Evolutionary conservation across 306 rosid species (phyloP), one percentile per base, ranked within the genome.

Genomic region (Glycine tomentella): DNA sequence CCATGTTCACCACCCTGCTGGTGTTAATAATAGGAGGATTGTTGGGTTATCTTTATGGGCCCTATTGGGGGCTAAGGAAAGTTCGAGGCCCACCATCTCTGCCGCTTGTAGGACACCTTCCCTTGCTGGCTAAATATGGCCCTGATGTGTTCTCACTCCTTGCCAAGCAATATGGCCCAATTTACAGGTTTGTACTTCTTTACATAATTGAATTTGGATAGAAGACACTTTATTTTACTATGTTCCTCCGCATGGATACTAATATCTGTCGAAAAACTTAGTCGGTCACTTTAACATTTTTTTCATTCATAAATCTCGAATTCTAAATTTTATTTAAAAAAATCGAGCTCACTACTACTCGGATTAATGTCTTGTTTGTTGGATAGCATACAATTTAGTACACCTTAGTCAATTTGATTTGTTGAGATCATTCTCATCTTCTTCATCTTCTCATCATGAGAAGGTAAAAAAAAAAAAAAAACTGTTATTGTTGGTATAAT

Each of bases 31-130:
- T 88, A 9, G 89, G 75, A 16, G 97, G 94, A 15, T 34, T 86
- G 0, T 40, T 87, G 86, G 84, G 74, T 1, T 95, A 95, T 69
- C 70, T 91, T 6, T 93, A 89, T 76, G 83, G 87, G 63, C 99
- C 98, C 2, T 88, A 85, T 81, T 91, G 97, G 96, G 92, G 92
- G 0, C 89, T 93, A 8, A 90, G 97, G 86, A 87, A 80, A 76
- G 88, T 95, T 45, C 99, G 98, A 9, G 97, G 98, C 72, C 99
- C 99, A 50, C 92, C 96, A 36, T 64, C 90, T 15, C 58, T 89
- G 1, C 99, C 99, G 0, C 82, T 95, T 2, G 82, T 95, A 33
- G 99, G 99, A 13, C 99, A 95, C 89, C 93, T 95, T 84, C 97
- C 96, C 80, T 87, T 93, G 86, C 84, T 93, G 14, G 97, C 99